Evolutionary conservation across 2,329 filamentous ascomycete genomes (phyloP), one percentile per base, ranked within the genome.

Genomic region (Colletotrichum cereale): DNA sequence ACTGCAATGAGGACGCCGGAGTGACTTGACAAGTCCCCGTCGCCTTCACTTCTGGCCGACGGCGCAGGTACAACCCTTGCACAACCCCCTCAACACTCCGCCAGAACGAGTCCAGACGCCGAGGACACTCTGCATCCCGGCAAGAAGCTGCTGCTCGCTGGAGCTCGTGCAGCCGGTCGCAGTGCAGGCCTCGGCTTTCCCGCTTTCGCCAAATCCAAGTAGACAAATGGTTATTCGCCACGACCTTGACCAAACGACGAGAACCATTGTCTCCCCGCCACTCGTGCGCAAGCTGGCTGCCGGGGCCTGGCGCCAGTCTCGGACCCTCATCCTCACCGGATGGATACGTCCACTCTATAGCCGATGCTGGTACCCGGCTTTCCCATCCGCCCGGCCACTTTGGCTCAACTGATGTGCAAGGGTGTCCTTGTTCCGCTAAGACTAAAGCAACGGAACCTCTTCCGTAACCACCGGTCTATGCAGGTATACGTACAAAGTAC

Each of bases 371-470:
- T 47, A 61, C 60, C 65, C 58, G 53, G 47, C 26, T 71, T 12
- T 68, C 57, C 64, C 58, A 53, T 40, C 67, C 50, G 57, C 57
- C 65, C 65, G 52, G 50, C 65, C 65, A 58, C 57, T 42, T 48
- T 62, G 42, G 36, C 64, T 62, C 62, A 38, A 66, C 69, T 70
- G 69, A 65, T 53, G 61, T 65, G 65, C 72, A 73, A 65, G 72
- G 69, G 60, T 72, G 42, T 42, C 61, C 66, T 71, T 65, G 66
- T 53, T 56, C 40, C 61, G 70, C 38, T 47, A 48, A 34, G 34
- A 36, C 61, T 71, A 53, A 55, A 47, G 60, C 53, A 38, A 71
- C 61, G 70, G 70, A 62, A 62, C 55, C 26, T 34, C 48, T 71
- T 71, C 70, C 56, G 53, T 34, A 62, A 57, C 31, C 58, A 62